These are phyloP conservation scores for Coniochaeta sp. DNA, from an alignment of 2,329 filamentous ascomycete species.

Conservation along the genomic window DNA sequence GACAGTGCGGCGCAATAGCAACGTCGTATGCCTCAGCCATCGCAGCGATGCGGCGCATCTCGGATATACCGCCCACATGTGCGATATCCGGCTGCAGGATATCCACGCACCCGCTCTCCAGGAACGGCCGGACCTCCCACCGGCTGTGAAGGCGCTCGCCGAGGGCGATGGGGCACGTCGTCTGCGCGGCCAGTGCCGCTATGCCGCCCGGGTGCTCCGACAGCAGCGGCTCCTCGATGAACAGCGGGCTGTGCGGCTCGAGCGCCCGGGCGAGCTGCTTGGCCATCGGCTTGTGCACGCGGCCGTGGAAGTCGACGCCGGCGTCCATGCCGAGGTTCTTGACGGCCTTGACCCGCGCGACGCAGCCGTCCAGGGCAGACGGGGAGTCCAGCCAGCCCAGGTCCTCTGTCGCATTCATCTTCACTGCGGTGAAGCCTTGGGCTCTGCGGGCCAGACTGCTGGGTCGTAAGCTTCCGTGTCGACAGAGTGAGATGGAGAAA, in stretches of 20 bases:
- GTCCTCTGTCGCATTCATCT: constrained; percentile 65
- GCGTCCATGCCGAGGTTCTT: constrained; percentile 57
- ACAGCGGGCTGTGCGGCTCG: constrained; percentile 54
- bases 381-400: constrained; percentile 61
- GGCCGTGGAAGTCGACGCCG: constrained; percentile 63
- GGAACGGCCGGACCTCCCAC: constrained; percentile 58
- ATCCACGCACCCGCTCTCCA: constrained; percentile 53
- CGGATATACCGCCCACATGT: constrained; percentile 58
- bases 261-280: constrained; percentile 58
- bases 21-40: constrained; percentile 61
- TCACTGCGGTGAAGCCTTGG: constrained; percentile 51
- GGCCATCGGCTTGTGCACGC: constrained; percentile 62
- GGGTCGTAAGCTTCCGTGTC: background rate
- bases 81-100: constrained; percentile 58
- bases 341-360: constrained; percentile 56
- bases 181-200: constrained; percentile 46
- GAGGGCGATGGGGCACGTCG: constrained; percentile 53
- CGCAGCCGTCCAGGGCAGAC: constrained; percentile 43
- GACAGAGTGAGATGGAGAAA: background rate
- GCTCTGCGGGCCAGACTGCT: constrained; percentile 38
- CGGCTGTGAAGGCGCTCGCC: constrained; percentile 57
- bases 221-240: constrained; percentile 59
- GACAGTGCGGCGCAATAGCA: constrained; percentile 57
- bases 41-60: constrained; percentile 52
- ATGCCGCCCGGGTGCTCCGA: constrained; percentile 55